A percentile compares a stretch with the other conserved stretches of the same genome.
phyloP scores from a whole-genome alignment of 345 rosid species.

The Brassica carinata region DNA sequence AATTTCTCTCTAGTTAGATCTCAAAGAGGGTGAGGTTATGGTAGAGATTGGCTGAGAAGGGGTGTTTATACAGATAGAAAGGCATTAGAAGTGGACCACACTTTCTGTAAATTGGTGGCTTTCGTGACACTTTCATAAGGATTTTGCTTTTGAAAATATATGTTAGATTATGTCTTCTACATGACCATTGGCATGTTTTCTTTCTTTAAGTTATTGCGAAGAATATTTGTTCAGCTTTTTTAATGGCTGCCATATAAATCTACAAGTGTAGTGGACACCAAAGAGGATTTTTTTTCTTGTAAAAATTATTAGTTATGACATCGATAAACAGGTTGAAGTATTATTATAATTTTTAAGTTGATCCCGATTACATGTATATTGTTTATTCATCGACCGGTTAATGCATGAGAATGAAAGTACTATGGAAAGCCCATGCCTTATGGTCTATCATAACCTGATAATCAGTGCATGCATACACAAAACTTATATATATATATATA shows the following conservation, averaged over 20 bases:
- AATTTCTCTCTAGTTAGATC: background rate
- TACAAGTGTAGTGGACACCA: background rate
- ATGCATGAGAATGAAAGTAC: background rate
- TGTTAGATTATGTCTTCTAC: constrained; percentile 36
- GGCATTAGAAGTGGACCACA: constrained; percentile 51
- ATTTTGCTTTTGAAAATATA: constrained; percentile 23
- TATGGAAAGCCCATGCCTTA: background rate
- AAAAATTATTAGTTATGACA: background rate
- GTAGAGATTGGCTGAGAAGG: constrained; percentile 35
- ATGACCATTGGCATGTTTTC: constrained; percentile 15
- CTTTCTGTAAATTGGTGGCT: constrained; percentile 34
- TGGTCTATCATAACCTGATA: background rate
- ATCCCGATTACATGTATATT: background rate
- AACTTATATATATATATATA: background rate
- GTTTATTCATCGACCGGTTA: background rate
- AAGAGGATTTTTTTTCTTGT: background rate
- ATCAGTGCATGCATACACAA: background rate
- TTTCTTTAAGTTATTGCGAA: constrained; percentile 3
- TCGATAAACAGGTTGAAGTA: background rate
- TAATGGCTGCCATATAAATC: background rate
- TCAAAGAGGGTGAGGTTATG: constrained; percentile 36
- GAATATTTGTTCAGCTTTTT: background rate
- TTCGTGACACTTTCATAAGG: constrained; percentile 24
- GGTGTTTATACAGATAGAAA: constrained; percentile 48
- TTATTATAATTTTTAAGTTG: background rate